A percentile compares a stretch with the other conserved stretches of the same genome.
Evolutionary conservation across 345 rosid genomes (phyloP).

Genomic region (Stellera chamaejasme): DNA sequence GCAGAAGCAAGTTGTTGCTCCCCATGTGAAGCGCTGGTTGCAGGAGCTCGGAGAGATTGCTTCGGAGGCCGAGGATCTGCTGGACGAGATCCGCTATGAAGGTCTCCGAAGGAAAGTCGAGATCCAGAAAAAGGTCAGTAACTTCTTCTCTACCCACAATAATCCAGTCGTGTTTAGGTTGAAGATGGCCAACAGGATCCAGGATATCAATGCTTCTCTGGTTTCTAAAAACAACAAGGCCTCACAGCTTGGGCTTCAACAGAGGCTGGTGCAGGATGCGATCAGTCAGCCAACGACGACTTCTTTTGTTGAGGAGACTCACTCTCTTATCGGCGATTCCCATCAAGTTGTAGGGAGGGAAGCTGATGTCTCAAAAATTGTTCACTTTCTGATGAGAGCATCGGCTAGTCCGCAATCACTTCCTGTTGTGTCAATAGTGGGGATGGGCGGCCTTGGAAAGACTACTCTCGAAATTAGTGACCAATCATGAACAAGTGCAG

Average conservation of each 20-base stretch:
- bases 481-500: constrained; percentile 3
- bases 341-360: constrained; percentile 10
- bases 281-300: too few relatives aligned
- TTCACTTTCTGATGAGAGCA: neutral
- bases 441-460: neutral
- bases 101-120: neutral
- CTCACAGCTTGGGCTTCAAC: too few relatives aligned
- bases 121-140: too few relatives aligned
- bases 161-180: too few relatives aligned
- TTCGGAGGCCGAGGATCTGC: neutral
- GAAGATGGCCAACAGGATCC: too few relatives aligned
- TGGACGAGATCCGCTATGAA: constrained; percentile 8
- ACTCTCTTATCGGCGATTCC: neutral
- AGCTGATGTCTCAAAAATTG: neutral
- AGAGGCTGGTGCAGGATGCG: too few relatives aligned
- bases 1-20: too few relatives aligned
- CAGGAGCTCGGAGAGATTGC: neutral
- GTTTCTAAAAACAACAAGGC: too few relatives aligned
- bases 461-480: constrained; percentile 11
- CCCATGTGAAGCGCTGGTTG: constrained; percentile 6
- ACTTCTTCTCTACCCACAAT: too few relatives aligned
- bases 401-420: neutral
- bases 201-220: too few relatives aligned
- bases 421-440: constrained; percentile 10
- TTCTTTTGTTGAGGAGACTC: too few relatives aligned